Base-by-base conservation (phyloP, 106 monocot genomes). In the Dioscorea alata region DNA sequence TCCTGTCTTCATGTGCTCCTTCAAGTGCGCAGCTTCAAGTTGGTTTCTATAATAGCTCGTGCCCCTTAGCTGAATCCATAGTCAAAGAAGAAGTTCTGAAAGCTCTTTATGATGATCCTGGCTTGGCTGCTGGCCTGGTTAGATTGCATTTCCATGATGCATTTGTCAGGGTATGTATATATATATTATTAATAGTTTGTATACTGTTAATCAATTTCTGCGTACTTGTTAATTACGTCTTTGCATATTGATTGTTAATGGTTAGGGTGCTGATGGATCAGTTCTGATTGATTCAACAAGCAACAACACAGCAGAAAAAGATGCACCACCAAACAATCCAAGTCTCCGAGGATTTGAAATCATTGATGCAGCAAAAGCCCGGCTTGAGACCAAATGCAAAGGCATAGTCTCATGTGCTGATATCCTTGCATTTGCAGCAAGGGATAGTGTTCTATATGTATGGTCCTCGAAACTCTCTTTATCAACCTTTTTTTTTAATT, bases 281-380 rank as follows among this genome's bases (percentile, higher is more conserved):
- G 33, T 79, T 59, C 59, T 79, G 15, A 58, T 79, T 8, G 68
- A 49, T n/a, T 79, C 79, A 18, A 73, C 73, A 20, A 21, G 62
- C 57, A 49, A 54, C 34, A 63, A 64, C 68, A 73, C 54, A 17
- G 79, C 79, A 17, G 79, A 79, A 61, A 79, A 73, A 68, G 79
- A 74, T 49, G 73, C 73, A 2, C 57, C 61, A 1, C 50, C 63
- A 4, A 79, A 79, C 57, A 64, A 48, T 42, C 42, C 42, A 13
- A 79, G 74, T 57, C 57, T 79, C 18, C 61, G 64, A 21, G 67
- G 74, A 21, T 79, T 69, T 23, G 79, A 79, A 10, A 16, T 79
- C 20, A 63, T 79, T 31, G 73, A 74, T 57, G 18, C 31, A 13
- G 48, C 74, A 2, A 79, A 79, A 58, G 16, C 22, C 56, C 22